Percentiles rank a stretch among this genome's conserved stretches.
phyloP scores from a whole-genome alignment of 331 rosid genomes.

The Prunus yedoensis region DNA sequence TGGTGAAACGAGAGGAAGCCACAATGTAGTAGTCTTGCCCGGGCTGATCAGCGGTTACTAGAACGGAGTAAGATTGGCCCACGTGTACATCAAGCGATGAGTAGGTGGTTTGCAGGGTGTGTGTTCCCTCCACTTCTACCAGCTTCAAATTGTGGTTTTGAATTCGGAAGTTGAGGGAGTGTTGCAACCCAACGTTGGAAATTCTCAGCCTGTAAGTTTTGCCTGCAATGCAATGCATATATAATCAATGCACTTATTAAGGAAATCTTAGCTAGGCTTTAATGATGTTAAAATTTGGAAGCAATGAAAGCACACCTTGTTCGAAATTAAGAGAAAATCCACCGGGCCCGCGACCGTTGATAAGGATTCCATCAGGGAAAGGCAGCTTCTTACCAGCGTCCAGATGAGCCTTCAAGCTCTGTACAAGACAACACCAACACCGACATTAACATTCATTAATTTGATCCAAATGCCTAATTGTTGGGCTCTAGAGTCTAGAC shows the following conservation, averaged over 20 bases:
- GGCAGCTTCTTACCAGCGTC: slow-evolving; percentile 84
- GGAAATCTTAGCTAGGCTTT: neutral
- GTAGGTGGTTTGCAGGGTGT: slow-evolving; percentile 80
- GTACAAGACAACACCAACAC: neutral
- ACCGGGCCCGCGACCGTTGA: slow-evolving; percentile 90
- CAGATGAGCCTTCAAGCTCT: slow-evolving; percentile 61
- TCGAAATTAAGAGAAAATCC: slow-evolving; percentile 64
- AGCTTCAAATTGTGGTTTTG: slow-evolving; percentile 83
- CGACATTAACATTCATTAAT: too few species aligned
- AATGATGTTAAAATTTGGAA: neutral
- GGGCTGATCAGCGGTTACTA: slow-evolving; percentile 89
- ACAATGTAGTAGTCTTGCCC: slow-evolving; percentile 80
- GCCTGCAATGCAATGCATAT: slow-evolving; percentile 39
- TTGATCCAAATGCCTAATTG: too few species aligned
- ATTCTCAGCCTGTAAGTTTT: slow-evolving; percentile 94
- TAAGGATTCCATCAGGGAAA: slow-evolving; percentile 85
- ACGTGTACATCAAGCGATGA: slow-evolving; percentile 91
- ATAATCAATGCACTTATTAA: too few species aligned
- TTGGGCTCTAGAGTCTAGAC: too few species aligned
- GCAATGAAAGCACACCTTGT: slow-evolving; percentile 56
- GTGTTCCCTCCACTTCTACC: slow-evolving; percentile 99
- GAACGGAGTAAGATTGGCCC: slow-evolving; percentile 93
- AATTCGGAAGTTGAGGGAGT: slow-evolving; percentile 91
- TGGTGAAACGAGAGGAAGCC: slow-evolving; percentile 70
- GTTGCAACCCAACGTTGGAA: slow-evolving; percentile 85